These are phyloP conservation scores for Penicillium sp. DNA, from an alignment of 2,329 filamentous ascomycete species.

Conservation along the genomic window DNA sequence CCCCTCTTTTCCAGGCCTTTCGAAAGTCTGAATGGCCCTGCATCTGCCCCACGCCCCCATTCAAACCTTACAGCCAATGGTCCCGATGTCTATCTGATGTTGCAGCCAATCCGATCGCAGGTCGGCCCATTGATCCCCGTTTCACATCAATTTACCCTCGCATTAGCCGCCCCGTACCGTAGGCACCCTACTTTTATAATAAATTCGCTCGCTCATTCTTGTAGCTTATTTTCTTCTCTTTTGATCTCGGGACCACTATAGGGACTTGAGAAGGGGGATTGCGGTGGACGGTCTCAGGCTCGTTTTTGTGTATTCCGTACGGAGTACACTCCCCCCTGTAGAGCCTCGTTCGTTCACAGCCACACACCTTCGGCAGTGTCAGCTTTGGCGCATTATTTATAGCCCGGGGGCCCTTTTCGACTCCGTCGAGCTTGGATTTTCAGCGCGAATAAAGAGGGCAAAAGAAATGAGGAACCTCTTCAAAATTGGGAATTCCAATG, in stretches of 20 bases:
- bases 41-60: not conserved
- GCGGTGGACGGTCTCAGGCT: slow-evolving; percentile 6
- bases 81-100: not conserved
- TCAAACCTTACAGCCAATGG: slow-evolving; percentile 4
- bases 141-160: slow-evolving; percentile 11
- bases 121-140: slow-evolving; percentile 15
- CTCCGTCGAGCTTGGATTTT: not conserved
- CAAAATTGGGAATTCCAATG: not conserved
- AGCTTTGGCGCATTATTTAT: not conserved
- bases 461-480: too few relatives aligned
- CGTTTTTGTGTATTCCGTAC: not conserved
- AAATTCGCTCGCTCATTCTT: not conserved
- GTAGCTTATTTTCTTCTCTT: not conserved
- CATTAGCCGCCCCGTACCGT: slow-evolving; percentile 5
- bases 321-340: too few relatives aligned
- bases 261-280: not conserved
- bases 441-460: not conserved
- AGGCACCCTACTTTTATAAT: not conserved
- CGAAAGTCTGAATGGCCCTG: slow-evolving; percentile 1
- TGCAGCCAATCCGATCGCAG: slow-evolving; percentile 9
- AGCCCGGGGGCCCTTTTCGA: too few relatives aligned
- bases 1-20: not conserved
- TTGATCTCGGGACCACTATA: not conserved
- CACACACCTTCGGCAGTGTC: not conserved
- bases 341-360: slow-evolving; percentile 14